Evolutionary conservation across 2,329 filamentous ascomycete species (phyloP), one percentile per base, ranked within the genome.

Genomic region (Sclerotinia spermophila): DNA sequence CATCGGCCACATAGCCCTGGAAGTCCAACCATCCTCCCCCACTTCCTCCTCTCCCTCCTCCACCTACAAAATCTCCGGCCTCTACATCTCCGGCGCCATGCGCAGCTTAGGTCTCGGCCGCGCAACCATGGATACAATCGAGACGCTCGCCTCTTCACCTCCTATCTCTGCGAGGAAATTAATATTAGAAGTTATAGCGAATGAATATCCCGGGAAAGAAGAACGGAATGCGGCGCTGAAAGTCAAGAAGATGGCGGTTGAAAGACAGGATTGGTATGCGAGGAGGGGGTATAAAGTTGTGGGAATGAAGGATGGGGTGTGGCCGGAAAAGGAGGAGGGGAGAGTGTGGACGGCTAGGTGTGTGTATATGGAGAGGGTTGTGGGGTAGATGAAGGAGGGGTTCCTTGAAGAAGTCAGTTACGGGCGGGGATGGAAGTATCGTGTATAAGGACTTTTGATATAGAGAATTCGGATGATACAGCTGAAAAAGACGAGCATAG

Each of bases 1-100:
- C 8, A 65, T 77, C 1, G 77, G 77, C 2, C 77, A 78, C 58
- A 75, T 78, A 27, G 74, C 74, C 19, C 67, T 78, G 7, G 73
- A 75, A 35, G 51, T 66, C n/a, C 30, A 45, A 35, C 15, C 35
- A 30, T 58, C 5, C 75, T 78, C 65, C 51, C 74, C 15, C 73
- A 74, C 13, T 51, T 76, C 2, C 75, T 74, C 11, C 75, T 62
- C 74, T 77, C 73, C 17, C 65, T 76, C 15, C 2, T 67, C 73
- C 19, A 51, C 73, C 8, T 77, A 74, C 51, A 71, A 68, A 24
- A 75, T 78, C 17, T 45, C 73, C 1, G 73, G 65, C 6, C 75
- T 78, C 66, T 78, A 76, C 51, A 69, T 76, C 33, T 76, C 75
- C 3, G 15, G 33, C 1, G 71, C 71, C 1, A 44, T 77, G 1